Base-by-base conservation (phyloP, 306 rosid genomes). In the Fragaria ananassa region DNA sequence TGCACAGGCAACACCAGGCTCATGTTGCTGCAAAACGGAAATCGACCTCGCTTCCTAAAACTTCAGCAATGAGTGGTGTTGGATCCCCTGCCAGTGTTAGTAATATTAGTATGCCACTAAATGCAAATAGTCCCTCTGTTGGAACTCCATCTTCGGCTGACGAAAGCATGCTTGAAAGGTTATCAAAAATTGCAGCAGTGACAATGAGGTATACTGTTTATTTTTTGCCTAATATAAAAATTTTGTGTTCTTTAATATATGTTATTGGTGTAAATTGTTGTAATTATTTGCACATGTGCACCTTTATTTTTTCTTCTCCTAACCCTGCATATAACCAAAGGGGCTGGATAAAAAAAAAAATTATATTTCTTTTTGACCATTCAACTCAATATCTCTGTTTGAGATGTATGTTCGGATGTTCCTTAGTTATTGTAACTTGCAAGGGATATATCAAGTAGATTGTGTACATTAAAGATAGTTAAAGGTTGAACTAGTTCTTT, bases 21-120 rank as follows among this genome's bases (percentile, higher is more conserved):
- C 98, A 91, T 77, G 84, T 73, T 78, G 85, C 88, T 75, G 90
- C 85, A 2, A 96, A 87, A 58, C 83, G 96, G 74, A 91, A 87
- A 84, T 81, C 97, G 71, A 90, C 77, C 81, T 95, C 99, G 74
- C 88, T 86, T 80, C 90, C 98, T 68, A 96, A 87, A 89, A 89
- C 89, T 68, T 90, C 84, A 45, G 91, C 85, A 75, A 86, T 96
- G 83, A 89, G 79, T 79, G 96, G 90, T 60, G 97, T 93, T 80
- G 89, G 88, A 60, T 96, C 99, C 75, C 99, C 99, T 23, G 90
- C 90, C 56, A 92, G 98, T 79, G 99, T 92, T 78, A 79, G 92
- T 82, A 95, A 90, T 79, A 85, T 79, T 47, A 86, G 90, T 60
- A 81, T 79, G 70, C 89, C 90, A 64, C 70, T 82, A 79, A 91